Base-by-base conservation (phyloP, 1,284 basidiomycete species). In the Apiotrichum domesticum region DNA sequence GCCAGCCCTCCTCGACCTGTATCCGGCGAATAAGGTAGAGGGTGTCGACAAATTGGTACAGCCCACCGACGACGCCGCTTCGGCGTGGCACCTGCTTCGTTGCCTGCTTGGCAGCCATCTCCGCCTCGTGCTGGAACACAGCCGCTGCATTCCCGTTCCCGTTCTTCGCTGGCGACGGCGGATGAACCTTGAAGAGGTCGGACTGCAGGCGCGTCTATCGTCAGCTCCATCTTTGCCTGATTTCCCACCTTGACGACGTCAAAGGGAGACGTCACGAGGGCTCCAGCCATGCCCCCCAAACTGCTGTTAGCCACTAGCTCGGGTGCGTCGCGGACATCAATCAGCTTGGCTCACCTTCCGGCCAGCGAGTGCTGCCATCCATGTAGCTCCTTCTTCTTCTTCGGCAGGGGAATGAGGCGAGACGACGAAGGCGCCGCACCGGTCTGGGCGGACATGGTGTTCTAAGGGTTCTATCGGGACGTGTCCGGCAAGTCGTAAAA, bases 241-340 rank as follows among this genome's bases (percentile, higher is more conserved):
- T 45, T 15, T 14, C 15, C 62, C 58, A 74, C 71, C 78, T 98
- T 98, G 65, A 98, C 94, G 34, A 99, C 91, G 75, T 99, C 95
- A 66, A 98, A 93, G 0, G 95, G 95, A 40, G 91, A 92, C 0
- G 95, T 99, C 8, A 98, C 87, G 63, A 96, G 89, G 9, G 93
- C 93, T 46, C 95, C 96, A 70, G 91, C 91, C 94, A 98, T 97
- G 32, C 95, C 95, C n/a, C 95, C 96, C 9, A 95, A 79, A 35
- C 94, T 95, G 64, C 15, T 45, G 41, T 56, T 62, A 56, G 55
- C 21, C 14, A 13, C 6, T 7, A 39, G 37, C 21, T 21, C 21
- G 37, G 37, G 8, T 39, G 8, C 8, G 8, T 39, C 37, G 13
- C 21, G 21, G 13, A 7, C 3, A 33, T 52, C 11, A 7, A 11